These are phyloP conservation scores for Elsinoe fawcettii DNA, from an alignment of 2,329 filamentous ascomycete species.

Conservation along the genomic window DNA sequence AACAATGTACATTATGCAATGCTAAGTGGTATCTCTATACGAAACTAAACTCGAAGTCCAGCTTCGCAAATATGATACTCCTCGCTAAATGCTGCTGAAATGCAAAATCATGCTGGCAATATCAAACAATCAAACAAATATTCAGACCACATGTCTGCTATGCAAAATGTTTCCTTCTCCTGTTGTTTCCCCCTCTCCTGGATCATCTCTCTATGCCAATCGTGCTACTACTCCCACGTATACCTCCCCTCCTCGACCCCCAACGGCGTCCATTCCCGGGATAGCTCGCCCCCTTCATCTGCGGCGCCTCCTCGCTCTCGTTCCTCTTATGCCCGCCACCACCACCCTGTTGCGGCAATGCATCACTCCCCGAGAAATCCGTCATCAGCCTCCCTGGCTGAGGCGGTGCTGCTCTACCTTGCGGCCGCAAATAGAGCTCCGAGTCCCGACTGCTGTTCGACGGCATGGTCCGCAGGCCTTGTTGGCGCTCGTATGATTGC, in stretches of 20 bases:
- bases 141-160: neutral
- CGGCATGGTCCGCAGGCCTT: neutral
- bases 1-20: neutral
- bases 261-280: conserved; percentile 13
- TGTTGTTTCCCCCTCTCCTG: neutral
- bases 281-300: conserved; percentile 12
- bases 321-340: neutral
- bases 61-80: neutral
- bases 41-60: neutral
- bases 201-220: no score
- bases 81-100: neutral
- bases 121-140: neutral
- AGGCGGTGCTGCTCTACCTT: neutral
- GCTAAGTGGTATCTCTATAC: conserved; percentile 12
- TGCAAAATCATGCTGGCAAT: neutral
- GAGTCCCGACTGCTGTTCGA: conserved; percentile 6
- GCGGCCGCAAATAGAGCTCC: neutral
- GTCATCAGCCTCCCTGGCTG: conserved; percentile 9
- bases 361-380: neutral
- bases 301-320: neutral
- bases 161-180: neutral
- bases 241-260: conserved; percentile 6
- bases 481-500: neutral
- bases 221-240: conserved; percentile 14
- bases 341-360: neutral